Evolutionary conservation across 305 asterid species (phyloP).

Genomic region (Petunia hybrid): DNA sequence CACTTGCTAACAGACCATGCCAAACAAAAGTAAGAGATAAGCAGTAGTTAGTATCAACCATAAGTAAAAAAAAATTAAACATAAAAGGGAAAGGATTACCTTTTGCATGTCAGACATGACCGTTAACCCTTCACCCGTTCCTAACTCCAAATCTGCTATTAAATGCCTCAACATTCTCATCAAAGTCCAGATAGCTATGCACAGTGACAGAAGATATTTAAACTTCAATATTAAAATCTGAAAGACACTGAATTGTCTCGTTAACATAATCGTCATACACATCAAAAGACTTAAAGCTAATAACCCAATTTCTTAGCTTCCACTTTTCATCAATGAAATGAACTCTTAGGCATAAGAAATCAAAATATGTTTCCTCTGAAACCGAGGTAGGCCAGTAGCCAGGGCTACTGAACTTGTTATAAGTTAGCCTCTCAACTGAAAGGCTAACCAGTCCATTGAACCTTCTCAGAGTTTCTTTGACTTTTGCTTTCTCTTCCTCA

Average conservation of each 20-base stretch:
- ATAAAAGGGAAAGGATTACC: too few species aligned
- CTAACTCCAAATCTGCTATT: too few species aligned
- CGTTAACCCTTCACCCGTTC: too few species aligned
- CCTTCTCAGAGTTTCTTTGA: constrained; percentile 30
- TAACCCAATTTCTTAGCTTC: constrained; percentile 40
- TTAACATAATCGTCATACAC: constrained; percentile 15
- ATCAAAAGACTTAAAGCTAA: constrained; percentile 19
- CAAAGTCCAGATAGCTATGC: constrained; percentile 24
- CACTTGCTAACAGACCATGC: too few species aligned
- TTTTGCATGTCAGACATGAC: too few species aligned
- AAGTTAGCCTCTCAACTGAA: constrained; percentile 35
- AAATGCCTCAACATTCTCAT: constrained; percentile 35
- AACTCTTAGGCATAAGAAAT: constrained; percentile 32
- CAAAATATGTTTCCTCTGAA: background rate
- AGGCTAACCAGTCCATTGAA: constrained; percentile 37
- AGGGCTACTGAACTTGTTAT: constrained; percentile 5
- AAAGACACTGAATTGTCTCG: constrained; percentile 24
- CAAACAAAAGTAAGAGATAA: too few species aligned
- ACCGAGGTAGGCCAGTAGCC: background rate
- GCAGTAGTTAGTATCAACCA: too few species aligned
- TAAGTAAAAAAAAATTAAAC: too few species aligned
- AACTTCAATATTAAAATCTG: constrained; percentile 36
- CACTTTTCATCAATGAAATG: constrained; percentile 41
- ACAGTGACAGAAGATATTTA: constrained; percentile 32
- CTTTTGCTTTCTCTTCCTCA: constrained; percentile 29